These are phyloP conservation scores for Cucurbita moschata DNA, from an alignment of 306 rosid genomes.

Conservation along the genomic window DNA sequence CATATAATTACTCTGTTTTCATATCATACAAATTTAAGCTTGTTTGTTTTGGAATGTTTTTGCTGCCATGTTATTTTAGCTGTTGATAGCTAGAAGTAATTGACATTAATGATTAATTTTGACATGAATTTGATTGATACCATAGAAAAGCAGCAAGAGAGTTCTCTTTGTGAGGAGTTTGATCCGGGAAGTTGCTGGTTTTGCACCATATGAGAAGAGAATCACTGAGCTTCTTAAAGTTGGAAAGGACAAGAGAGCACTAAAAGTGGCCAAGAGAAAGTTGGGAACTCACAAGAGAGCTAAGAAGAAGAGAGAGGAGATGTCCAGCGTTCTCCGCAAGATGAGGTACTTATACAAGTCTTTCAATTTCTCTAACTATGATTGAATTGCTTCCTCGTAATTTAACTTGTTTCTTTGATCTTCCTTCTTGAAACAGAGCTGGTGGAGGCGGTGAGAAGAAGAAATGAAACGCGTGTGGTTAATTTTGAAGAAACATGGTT, in stretches of 20 bases:
- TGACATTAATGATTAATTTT: background rate
- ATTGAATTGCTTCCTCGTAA: background rate
- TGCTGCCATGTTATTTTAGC: background rate
- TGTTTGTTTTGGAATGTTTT: background rate
- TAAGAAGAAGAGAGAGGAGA: slow-evolving; percentile 87
- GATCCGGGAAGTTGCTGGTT: slow-evolving; percentile 77
- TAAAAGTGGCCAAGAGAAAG: slow-evolving; percentile 78
- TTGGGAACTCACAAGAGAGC: slow-evolving; percentile 87
- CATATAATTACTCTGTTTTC: background rate
- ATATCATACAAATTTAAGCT: background rate
- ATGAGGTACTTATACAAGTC: slow-evolving; percentile 44
- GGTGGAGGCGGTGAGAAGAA: slow-evolving; percentile 84
- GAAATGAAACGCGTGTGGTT: slow-evolving; percentile 23
- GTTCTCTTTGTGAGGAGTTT: slow-evolving; percentile 68
- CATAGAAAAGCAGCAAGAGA: slow-evolving; percentile 69
- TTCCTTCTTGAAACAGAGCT: slow-evolving; percentile 33
- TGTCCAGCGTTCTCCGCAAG: slow-evolving; percentile 74
- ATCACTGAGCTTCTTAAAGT: slow-evolving; percentile 94
- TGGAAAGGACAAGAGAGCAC: slow-evolving; percentile 83
- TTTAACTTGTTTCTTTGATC: background rate
- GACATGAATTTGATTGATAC: background rate
- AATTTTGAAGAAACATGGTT: background rate
- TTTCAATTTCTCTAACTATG: background rate
- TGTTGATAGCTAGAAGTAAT: background rate
- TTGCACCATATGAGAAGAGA: slow-evolving; percentile 84